Conservation (phyloP, 208 protist genomes). For the Endotrypanum monterogeii region DNA sequence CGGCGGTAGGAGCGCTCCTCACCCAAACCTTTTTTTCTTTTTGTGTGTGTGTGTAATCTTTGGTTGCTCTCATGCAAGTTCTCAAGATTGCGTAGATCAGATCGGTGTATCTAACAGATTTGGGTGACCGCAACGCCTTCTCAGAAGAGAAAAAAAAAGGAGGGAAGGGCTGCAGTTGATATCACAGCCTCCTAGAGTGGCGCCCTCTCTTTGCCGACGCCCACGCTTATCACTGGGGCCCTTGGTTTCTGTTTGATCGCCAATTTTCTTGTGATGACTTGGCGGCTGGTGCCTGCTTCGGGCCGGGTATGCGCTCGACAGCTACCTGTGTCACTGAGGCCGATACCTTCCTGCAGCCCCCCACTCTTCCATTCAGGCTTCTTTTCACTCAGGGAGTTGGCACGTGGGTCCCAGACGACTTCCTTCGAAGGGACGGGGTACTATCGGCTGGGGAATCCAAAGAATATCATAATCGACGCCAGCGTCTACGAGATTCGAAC, state of each 20-base stretch:
- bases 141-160: too few relatives aligned
- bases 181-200: not conserved
- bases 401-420: slow-evolving; percentile 46
- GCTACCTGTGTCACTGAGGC: not conserved
- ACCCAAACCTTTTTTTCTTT: not conserved
- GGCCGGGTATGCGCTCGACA: not conserved
- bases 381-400: not conserved
- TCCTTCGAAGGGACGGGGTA: slow-evolving; percentile 70
- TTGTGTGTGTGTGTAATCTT: too few relatives aligned
- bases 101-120: not conserved
- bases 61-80: not conserved
- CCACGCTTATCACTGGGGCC: not conserved
- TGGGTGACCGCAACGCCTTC: not conserved
- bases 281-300: not conserved
- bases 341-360: not conserved
- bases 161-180: not conserved
- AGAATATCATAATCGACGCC: slow-evolving; percentile 48
- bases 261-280: not conserved
- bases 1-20: not conserved
- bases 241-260: not conserved
- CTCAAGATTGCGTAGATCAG: not conserved
- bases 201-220: not conserved
- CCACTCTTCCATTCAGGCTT: not conserved
- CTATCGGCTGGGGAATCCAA: slow-evolving; percentile 46
- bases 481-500: slow-evolving; percentile 56